Percentiles rank a stretch among this genome's conserved stretches.
phyloP scores from a whole-genome alignment of 352 stramenopile species.

The Phytophthora crassamura region DNA sequence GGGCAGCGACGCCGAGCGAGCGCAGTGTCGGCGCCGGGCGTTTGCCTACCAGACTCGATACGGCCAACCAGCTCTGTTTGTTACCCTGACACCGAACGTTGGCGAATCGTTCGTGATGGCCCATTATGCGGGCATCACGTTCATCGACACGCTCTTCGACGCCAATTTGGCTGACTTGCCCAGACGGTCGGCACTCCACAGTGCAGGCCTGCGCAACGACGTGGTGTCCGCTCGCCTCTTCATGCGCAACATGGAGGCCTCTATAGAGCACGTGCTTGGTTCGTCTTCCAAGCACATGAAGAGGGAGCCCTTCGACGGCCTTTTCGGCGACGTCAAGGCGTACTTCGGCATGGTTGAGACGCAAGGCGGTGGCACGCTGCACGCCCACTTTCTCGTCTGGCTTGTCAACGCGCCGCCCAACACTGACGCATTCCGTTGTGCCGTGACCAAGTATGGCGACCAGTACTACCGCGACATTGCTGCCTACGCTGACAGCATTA shows the following conservation, averaged over 20 bases:
- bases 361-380: constrained; percentile 6
- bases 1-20: too few relatives aligned
- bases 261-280: background rate
- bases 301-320: constrained; percentile 5
- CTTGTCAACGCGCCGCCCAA: background rate
- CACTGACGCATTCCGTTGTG: too few relatives aligned
- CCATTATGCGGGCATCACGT: background rate
- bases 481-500: too few relatives aligned
- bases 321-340: constrained; percentile 8
- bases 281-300: background rate
- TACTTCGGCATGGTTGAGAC: constrained; percentile 15
- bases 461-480: too few relatives aligned
- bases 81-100: too few relatives aligned
- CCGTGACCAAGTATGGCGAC: too few relatives aligned
- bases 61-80: too few relatives aligned
- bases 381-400: constrained; percentile 3
- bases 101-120: background rate
- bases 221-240: background rate
- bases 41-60: too few relatives aligned
- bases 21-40: too few relatives aligned
- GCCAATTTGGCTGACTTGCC: background rate
- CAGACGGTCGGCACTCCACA: background rate
- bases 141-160: background rate
- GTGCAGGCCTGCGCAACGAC: background rate
- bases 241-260: too few relatives aligned